A percentile compares a stretch with the other conserved stretches of the same genome.
Conservation (phyloP, 345 rosid species). For the Dimocarpus longan region DNA sequence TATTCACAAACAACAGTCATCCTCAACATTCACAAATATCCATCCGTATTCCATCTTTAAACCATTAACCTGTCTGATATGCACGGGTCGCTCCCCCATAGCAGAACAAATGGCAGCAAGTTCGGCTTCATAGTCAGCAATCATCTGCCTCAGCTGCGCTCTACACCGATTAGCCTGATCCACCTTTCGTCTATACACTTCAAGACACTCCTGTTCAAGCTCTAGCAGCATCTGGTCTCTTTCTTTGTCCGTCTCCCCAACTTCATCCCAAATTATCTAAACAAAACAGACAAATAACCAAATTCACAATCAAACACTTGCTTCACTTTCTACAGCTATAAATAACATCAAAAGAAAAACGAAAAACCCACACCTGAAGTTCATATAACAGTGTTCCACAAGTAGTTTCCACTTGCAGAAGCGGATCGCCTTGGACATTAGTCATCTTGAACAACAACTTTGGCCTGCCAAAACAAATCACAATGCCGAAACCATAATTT, state of each 20-base stretch:
- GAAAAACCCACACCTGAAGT: slow-evolving; percentile 63
- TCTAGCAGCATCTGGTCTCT: slow-evolving; percentile 88
- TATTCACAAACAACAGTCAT: not conserved
- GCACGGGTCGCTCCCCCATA: slow-evolving; percentile 90
- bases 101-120: slow-evolving; percentile 87
- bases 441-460: slow-evolving; percentile 50
- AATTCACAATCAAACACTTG: not conserved
- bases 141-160: slow-evolving; percentile 81
- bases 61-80: slow-evolving; percentile 73
- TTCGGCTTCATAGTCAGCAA: slow-evolving; percentile 91
- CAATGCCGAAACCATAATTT: not conserved
- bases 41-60: not conserved
- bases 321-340: not conserved
- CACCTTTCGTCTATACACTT: slow-evolving; percentile 93
- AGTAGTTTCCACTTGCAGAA: slow-evolving; percentile 73
- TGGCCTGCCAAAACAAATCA: slow-evolving; percentile 24
- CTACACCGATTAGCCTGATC: slow-evolving; percentile 81
- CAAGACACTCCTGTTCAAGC: slow-evolving; percentile 91
- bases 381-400: slow-evolving; percentile 84
- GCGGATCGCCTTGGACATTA: slow-evolving; percentile 42
- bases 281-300: slow-evolving; percentile 8
- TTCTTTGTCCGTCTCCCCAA: slow-evolving; percentile 85
- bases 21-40: not conserved
- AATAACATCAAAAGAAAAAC: not conserved
- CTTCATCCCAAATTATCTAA: slow-evolving; percentile 97